Percentiles rank a stretch among this genome's conserved stretches.
Conservation (phyloP, 441 rosid genomes). For the Codiaeum variegatum region DNA sequence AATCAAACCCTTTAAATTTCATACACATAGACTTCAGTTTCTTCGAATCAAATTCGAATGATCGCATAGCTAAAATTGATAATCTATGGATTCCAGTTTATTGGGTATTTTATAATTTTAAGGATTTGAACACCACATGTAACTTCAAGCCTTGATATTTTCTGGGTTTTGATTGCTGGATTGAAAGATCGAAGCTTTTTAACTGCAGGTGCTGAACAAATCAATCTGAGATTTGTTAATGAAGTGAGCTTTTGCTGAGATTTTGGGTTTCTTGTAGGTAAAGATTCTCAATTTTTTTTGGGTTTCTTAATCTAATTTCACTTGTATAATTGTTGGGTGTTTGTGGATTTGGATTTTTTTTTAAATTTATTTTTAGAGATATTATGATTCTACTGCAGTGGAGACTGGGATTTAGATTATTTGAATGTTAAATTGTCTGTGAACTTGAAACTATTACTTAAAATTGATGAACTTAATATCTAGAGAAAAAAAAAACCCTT, state of each 20-base stretch:
- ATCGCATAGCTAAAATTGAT: background rate
- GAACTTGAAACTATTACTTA: background rate
- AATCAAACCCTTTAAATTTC: background rate
- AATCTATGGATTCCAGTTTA: background rate
- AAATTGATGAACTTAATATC: background rate
- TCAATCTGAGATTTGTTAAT: background rate
- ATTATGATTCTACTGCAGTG: background rate
- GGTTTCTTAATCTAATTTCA: background rate
- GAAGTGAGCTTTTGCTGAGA: background rate
- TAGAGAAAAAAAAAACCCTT: background rate
- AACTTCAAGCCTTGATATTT: background rate
- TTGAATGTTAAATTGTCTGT: background rate
- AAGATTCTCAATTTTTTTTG: background rate
- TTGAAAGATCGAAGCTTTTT: background rate
- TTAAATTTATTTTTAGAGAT: background rate
- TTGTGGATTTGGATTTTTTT: background rate
- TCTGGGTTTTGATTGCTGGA: constrained; percentile 1
- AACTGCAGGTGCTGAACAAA: constrained; percentile 1
- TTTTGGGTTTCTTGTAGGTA: background rate
- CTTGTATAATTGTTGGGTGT: background rate
- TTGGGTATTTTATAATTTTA: background rate
- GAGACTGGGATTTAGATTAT: background rate
- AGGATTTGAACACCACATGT: constrained; percentile 6
- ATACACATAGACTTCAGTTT: background rate
- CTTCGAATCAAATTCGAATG: background rate